A percentile compares a stretch with the other conserved stretches of the same genome.
Evolutionary conservation across 225 moss, liverwort and hornwort genomes (phyloP).

Genomic region (Straminergon stramineum): DNA sequence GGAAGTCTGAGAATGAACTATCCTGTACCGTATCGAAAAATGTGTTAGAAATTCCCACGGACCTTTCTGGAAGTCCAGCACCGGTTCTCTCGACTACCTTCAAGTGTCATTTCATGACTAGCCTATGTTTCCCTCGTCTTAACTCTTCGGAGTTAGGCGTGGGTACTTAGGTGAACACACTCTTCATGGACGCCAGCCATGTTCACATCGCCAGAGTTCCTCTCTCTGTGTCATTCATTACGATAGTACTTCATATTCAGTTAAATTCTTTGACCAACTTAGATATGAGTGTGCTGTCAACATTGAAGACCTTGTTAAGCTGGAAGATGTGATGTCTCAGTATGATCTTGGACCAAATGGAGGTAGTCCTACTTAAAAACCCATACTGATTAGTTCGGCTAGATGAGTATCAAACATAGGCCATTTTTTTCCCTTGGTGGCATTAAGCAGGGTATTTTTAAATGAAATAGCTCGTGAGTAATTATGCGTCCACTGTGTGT

Average conservation of each 20-base stretch:
- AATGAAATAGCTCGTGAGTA: neutral
- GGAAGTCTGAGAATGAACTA: neutral
- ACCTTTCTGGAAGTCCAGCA: neutral
- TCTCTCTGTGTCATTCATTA: neutral
- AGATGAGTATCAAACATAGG: neutral
- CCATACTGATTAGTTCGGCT: neutral
- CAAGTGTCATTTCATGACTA: neutral
- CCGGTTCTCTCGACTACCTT: neutral
- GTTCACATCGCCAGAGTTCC: neutral
- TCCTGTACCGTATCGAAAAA: neutral
- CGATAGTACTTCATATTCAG: neutral
- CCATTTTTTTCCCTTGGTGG: neutral
- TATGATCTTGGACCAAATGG: conserved; percentile 94
- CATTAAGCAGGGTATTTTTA: neutral
- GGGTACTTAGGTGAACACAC: neutral
- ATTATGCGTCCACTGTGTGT: neutral
- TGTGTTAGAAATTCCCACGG: neutral
- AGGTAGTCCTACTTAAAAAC: conserved; percentile 29
- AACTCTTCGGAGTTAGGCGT: neutral
- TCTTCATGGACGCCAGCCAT: neutral
- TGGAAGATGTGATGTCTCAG: conserved; percentile 93
- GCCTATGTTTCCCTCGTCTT: neutral
- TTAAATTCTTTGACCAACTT: conserved; percentile 3
- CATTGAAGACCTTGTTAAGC: conserved; percentile 89
- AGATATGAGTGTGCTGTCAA: conserved; percentile 94